phyloP scores from a whole-genome alignment of 176 grass and related monocot genomes.

The Metroxylon sagu region DNA sequence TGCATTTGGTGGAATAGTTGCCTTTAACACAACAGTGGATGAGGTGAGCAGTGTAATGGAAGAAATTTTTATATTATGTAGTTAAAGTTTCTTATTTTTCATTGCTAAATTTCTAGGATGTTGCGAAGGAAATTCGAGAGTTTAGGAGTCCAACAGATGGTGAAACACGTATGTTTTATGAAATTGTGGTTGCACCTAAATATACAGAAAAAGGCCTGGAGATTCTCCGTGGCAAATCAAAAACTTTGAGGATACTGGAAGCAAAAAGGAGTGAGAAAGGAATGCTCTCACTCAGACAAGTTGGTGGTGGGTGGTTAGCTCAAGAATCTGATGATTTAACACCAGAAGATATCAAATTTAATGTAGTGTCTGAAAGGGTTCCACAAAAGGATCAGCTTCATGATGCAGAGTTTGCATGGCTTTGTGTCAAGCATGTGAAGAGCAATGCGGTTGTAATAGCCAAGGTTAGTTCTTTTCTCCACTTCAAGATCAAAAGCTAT shows the following conservation, averaged over 20 bases:
- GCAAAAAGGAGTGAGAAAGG: slow-evolving; percentile 62
- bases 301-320: slow-evolving; percentile 66
- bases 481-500: slow-evolving; percentile 1
- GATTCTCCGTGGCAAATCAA: slow-evolving; percentile 77
- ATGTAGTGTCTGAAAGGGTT: slow-evolving; percentile 26
- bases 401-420: slow-evolving; percentile 79
- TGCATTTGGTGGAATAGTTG: slow-evolving; percentile 89
- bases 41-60: slow-evolving; percentile 27
- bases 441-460: slow-evolving; percentile 95
- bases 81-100: not conserved
- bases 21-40: slow-evolving; percentile 69
- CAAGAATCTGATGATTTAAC: slow-evolving; percentile 69
- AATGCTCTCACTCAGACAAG: slow-evolving; percentile 65
- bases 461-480: slow-evolving; percentile 44
- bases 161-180: slow-evolving; percentile 78
- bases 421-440: slow-evolving; percentile 96
- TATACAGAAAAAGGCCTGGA: slow-evolving; percentile 81
- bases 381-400: slow-evolving; percentile 31
- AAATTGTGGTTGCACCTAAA: slow-evolving; percentile 72
- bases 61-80: not conserved
- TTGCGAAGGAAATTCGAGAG: slow-evolving; percentile 85
- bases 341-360: slow-evolving; percentile 65
- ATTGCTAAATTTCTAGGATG: slow-evolving; percentile 32
- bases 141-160: slow-evolving; percentile 72
- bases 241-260: slow-evolving; percentile 76